These are phyloP conservation scores for Diaporthe sp. DNA, from an alignment of 2,329 filamentous ascomycete genomes.

Conservation along the genomic window DNA sequence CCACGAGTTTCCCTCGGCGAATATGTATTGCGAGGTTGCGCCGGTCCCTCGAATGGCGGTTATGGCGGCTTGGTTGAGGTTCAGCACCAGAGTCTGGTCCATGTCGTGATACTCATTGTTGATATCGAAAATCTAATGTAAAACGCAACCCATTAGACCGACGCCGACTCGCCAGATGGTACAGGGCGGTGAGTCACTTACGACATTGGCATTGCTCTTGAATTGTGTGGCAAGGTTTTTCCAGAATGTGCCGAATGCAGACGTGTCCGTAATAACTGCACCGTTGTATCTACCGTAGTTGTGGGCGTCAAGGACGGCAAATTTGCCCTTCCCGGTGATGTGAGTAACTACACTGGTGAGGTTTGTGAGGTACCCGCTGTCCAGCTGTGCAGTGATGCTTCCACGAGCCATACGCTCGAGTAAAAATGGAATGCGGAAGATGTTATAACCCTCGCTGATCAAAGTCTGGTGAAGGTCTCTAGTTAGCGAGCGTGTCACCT, in stretches of 20 bases:
- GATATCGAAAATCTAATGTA: slow-evolving; percentile 66
- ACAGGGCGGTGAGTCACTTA: background rate
- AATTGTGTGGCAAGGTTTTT: slow-evolving; percentile 67
- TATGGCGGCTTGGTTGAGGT: slow-evolving; percentile 74
- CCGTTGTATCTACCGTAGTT: slow-evolving; percentile 70
- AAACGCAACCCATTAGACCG: background rate
- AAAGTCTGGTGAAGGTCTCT: slow-evolving; percentile 53
- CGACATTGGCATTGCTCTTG: slow-evolving; percentile 63
- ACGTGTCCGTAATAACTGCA: slow-evolving; percentile 64
- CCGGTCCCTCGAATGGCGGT: slow-evolving; percentile 69
- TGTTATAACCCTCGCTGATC: slow-evolving; percentile 67
- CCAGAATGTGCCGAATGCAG: slow-evolving; percentile 70
- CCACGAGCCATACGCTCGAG: slow-evolving; percentile 70
- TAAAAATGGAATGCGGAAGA: slow-evolving; percentile 68
- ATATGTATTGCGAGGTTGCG: slow-evolving; percentile 66
- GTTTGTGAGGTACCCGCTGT: slow-evolving; percentile 50
- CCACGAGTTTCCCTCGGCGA: slow-evolving; percentile 56
- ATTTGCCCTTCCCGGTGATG: slow-evolving; percentile 48
- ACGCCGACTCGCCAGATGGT: background rate
- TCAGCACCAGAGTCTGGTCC: slow-evolving; percentile 68
- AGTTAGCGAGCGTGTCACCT: background rate
- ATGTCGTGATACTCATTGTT: slow-evolving; percentile 75
- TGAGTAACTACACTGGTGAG: slow-evolving; percentile 52
- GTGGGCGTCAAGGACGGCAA: slow-evolving; percentile 63
- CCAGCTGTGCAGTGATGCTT: slow-evolving; percentile 58